Percentiles rank a stretch among this genome's conserved stretches.
phyloP scores from a whole-genome alignment of 768 basidiomycete genomes.

The Tricholoma furcatifolium region DNA sequence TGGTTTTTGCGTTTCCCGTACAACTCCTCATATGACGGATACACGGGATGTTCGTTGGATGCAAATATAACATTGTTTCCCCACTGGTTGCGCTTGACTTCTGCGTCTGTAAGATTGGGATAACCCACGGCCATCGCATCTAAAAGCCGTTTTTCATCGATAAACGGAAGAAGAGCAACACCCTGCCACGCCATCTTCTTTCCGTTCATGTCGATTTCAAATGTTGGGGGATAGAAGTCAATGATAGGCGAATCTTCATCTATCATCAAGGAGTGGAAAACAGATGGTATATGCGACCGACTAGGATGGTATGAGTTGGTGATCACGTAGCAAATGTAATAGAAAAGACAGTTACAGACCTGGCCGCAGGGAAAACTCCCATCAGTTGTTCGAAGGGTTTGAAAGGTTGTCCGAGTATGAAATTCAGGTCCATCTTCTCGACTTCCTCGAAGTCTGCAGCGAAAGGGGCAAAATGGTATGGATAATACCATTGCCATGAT shows the following conservation, averaged over 20 bases:
- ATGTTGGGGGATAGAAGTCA: conserved; percentile 91
- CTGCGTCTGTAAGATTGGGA: conserved; percentile 73
- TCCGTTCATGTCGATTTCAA: conserved; percentile 99
- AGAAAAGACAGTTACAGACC: conserved; percentile 49
- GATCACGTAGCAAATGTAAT: conserved; percentile 4
- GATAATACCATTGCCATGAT: conserved; percentile 99
- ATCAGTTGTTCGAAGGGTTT: conserved; percentile 97
- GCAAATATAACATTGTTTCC: conserved; percentile 84
- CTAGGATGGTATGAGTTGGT: conserved; percentile 35
- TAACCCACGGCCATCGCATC: conserved; percentile 77
- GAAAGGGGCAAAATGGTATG: conserved; percentile 97
- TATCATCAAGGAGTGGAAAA: conserved; percentile 87
- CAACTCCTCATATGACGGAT: conserved; percentile 82
- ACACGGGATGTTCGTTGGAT: conserved; percentile 80
- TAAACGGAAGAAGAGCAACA: conserved; percentile 94
- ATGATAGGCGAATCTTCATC: conserved; percentile 87
- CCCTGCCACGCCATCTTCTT: conserved; percentile 99
- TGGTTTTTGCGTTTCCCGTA: conserved; percentile 87
- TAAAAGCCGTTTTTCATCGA: conserved; percentile 80
- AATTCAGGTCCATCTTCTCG: conserved; percentile 74
- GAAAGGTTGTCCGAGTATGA: conserved; percentile 84
- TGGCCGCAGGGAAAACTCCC: conserved; percentile 96
- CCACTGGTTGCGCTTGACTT: conserved; percentile 80
- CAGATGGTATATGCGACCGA: conserved; percentile 82
- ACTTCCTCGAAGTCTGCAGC: conserved; percentile 90